A percentile compares a stretch with the other conserved stretches of the same genome.
Evolutionary conservation across 1,139 yeast species (phyloP).

Genomic region (Sugiyamaella castrensis): DNA sequence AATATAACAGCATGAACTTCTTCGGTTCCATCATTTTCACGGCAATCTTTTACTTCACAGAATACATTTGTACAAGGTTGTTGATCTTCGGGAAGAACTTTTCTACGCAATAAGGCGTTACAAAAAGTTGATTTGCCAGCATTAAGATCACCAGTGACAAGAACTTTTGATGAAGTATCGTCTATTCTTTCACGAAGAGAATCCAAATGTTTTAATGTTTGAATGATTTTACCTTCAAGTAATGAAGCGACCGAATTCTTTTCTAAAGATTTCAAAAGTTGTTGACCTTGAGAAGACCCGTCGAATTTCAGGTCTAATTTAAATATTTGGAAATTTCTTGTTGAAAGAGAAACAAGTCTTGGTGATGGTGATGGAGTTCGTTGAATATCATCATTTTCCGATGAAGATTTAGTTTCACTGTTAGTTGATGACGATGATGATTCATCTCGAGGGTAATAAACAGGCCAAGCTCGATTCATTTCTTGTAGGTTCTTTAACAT

Average conservation of each 20-base stretch:
- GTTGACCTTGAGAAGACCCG: conserved; percentile 42
- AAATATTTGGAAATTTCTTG: conserved; percentile 50
- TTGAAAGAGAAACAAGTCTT: conserved; percentile 25
- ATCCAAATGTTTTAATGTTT: conserved; percentile 62
- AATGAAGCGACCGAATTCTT: conserved; percentile 62
- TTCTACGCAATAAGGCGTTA: conserved; percentile 78
- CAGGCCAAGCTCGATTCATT: conserved; percentile 59
- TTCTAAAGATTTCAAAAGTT: conserved; percentile 55
- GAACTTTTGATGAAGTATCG: conserved; percentile 88
- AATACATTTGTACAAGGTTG: conserved; percentile 97
- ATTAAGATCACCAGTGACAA: conserved; percentile 95
- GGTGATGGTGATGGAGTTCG: conserved; percentile 16
- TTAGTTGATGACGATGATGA: conserved; percentile 15
- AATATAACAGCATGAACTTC: conserved; percentile 92
- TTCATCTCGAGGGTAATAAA: conserved; percentile 57
- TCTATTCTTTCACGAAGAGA: conserved; percentile 80
- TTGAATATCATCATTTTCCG: background rate
- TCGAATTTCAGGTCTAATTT: conserved; percentile 64
- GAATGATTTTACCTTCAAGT: conserved; percentile 60
- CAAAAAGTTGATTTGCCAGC: conserved; percentile 97
- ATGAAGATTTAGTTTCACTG: conserved; percentile 8
- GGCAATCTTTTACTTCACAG: conserved; percentile 88
- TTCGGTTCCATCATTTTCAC: conserved; percentile 69
- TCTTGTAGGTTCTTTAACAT: conserved; percentile 52
- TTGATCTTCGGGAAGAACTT: conserved; percentile 89